phyloP scores from a whole-genome alignment of 352 stramenopile species.

The Phytopythium ostracodes region DNA sequence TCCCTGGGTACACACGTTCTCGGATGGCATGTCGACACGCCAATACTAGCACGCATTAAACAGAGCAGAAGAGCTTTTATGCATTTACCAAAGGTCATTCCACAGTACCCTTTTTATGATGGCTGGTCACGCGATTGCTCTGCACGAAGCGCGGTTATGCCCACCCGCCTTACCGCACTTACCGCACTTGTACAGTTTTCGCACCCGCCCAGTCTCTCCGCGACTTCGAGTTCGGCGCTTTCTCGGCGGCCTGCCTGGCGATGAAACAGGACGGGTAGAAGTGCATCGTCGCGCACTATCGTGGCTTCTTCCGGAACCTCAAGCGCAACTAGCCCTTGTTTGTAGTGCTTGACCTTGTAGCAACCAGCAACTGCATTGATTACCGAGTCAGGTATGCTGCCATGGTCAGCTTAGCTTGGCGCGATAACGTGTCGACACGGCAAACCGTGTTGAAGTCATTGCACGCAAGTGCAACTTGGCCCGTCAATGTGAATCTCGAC shows the following conservation, averaged over 20 bases:
- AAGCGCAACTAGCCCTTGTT: background rate
- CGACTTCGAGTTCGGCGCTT: constrained; percentile 15
- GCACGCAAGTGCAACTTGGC: constrained; percentile 5
- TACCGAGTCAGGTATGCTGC: background rate
- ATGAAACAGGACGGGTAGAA: background rate
- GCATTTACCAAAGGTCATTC: background rate
- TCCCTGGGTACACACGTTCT: constrained; percentile 1
- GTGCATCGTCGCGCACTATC: background rate
- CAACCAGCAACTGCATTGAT: constrained; percentile 1
- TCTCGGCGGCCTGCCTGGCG: constrained; percentile 12
- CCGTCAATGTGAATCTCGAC: background rate
- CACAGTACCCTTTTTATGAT: background rate
- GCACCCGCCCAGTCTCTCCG: constrained; percentile 8
- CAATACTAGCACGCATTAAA: background rate
- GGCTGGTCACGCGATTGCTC: no score
- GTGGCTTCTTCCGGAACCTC: constrained; percentile 9
- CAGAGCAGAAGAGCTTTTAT: background rate
- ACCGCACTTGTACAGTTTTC: constrained; percentile 7
- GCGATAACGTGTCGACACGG: constrained; percentile 14
- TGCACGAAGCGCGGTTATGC: constrained; percentile 2
- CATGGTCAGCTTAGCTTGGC: no score
- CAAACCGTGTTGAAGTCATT: constrained; percentile 7
- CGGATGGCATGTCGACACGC: background rate
- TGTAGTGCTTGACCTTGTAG: constrained; percentile 11
- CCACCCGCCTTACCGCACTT: constrained; percentile 7